A percentile compares a stretch with the other conserved stretches of the same genome.
Evolutionary conservation across 2,329 filamentous ascomycete genomes (phyloP).

Genomic region (Pseudogymnoascus sp.): DNA sequence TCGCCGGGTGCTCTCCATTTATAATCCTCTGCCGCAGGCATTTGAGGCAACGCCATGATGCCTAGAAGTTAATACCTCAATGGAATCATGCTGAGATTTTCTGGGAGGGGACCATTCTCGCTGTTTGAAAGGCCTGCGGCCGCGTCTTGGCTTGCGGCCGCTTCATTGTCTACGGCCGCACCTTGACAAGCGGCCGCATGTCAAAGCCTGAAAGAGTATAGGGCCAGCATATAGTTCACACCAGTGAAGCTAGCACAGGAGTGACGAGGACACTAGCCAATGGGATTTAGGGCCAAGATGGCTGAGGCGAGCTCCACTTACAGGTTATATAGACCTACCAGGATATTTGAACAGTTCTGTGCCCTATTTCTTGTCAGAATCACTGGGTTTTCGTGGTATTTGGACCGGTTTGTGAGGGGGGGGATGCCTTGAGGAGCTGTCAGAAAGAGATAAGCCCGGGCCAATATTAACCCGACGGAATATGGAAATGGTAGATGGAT

Average conservation of each 20-base stretch:
- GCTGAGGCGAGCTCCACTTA: neutral
- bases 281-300: neutral
- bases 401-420: neutral
- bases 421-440: neutral
- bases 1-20: neutral
- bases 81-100: neutral
- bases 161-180: neutral
- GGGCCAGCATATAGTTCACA: neutral
- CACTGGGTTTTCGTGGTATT: neutral
- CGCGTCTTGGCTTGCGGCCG: slow-evolving; percentile 4
- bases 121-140: neutral
- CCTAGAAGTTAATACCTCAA: neutral
- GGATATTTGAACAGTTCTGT: neutral
- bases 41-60: neutral
- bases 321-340: neutral
- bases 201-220: neutral
- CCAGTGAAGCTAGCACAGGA: neutral
- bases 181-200: neutral
- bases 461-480: neutral
- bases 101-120: neutral
- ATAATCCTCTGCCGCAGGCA: neutral
- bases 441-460: neutral
- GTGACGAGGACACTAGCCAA: neutral
- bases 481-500: neutral
- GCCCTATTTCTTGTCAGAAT: neutral